Base-by-base conservation (phyloP, 305 asterid species). In the Solanum hybrid region DNA sequence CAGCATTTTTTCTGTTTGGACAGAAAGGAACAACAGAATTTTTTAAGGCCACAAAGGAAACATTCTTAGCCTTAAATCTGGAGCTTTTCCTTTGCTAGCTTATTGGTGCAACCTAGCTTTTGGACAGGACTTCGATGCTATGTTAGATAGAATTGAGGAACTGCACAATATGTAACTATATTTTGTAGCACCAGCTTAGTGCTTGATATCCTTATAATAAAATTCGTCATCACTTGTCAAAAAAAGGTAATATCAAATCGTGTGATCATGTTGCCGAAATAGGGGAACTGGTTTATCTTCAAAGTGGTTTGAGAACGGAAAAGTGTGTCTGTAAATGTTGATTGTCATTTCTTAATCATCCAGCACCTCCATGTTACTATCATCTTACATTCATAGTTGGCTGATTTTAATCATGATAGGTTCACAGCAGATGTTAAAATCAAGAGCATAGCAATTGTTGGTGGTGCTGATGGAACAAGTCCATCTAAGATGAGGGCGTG, bases 401-500 rank as follows among this genome's bases (percentile, higher is more conserved):
- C 81, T 89, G 90, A 72, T 37, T 24, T 60, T 88, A 80, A 66
- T 38, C 91, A 86, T 82, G 89, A 12, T 71, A 97, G 99, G 90
- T 97, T 97, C 92, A 97, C 98, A 86, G 93, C 99, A 88, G 99
- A 97, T 93, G 99, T 96, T 56, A 97, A 97, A 93, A 91, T 96
- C 92, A 96, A 96, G 97, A 96, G 99, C 95, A 97, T 97, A 88
- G 95, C 99, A 86, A 75, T 97, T 88, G 94, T 97, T 84, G 99
- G 99, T 27, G 99, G 99, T 91, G 96, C 97, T 89, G 98, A 95
- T 91, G 99, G 98, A 90, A 95, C 98, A 79, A 96, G 99, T 92
- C 99, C 99, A 76, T 92, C 96, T 86, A 97, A 94, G 93, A 95
- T 97, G 98, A 96, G 99, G 93, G 99, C 91, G 99, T 97, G 93